phyloP scores from a whole-genome alignment of 140 eudicot genomes.

The Flaveria floridana region DNA sequence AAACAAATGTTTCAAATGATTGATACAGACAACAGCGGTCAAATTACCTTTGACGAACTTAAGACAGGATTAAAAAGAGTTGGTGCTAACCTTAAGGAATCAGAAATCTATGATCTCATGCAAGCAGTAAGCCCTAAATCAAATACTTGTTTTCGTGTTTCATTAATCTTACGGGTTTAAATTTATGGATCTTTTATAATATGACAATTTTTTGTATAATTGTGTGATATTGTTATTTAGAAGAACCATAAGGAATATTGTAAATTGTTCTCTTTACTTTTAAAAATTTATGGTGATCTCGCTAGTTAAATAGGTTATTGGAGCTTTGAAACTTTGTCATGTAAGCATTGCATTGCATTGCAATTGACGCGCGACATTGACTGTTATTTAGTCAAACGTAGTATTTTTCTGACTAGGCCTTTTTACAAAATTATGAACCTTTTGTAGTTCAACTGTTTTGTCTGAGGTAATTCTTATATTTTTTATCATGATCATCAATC shows the following conservation, averaged over 20 bases:
- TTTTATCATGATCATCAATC: neutral
- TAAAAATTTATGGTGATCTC: neutral
- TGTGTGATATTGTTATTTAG: conserved; percentile 1
- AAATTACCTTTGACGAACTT: conserved; percentile 83
- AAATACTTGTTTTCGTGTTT: neutral
- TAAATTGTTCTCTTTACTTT: neutral
- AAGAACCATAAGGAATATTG: neutral
- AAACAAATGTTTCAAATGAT: conserved; percentile 73
- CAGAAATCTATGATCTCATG: conserved; percentile 92
- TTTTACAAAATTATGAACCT: neutral
- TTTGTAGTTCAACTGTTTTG: neutral
- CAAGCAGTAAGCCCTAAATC: conserved; percentile 68
- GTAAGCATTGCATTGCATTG: neutral
- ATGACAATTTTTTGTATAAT: neutral
- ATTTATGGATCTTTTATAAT: neutral
- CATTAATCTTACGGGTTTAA: neutral
- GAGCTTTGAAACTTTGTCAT: neutral
- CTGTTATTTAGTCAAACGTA: neutral
- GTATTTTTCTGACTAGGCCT: neutral
- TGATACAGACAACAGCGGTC: conserved; percentile 89
- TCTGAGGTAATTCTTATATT: neutral
- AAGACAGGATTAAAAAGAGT: conserved; percentile 76
- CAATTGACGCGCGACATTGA: neutral
- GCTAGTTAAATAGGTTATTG: neutral
- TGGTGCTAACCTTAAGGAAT: conserved; percentile 86